Base-by-base conservation (phyloP, 1,284 basidiomycete genomes). In the Trichosporon sp. region DNA sequence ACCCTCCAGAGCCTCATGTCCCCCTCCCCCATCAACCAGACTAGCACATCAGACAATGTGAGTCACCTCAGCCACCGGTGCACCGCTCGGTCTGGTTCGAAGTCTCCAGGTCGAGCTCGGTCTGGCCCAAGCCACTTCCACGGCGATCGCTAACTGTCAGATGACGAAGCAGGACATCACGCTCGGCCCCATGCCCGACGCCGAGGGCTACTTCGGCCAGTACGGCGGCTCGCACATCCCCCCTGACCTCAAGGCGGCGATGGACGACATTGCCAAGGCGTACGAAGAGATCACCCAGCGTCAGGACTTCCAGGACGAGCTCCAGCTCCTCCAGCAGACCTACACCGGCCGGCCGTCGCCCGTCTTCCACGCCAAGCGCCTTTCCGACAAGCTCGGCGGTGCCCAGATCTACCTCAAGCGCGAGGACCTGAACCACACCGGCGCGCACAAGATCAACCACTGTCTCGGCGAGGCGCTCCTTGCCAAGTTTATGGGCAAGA, bases 371-470 rank as follows among this genome's bases (percentile, higher is more conserved):
- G 92, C 92, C 0, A 88, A 91, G 80, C 88, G 91, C 69, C 85
- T 94, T 72, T 91, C 90, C 0, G 88, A 91, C 77, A 85, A 90
- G 74, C 90, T 89, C 65, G 92, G 91, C 32, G 94, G 94, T 46
- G 96, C 97, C 2, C 92, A 90, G 74, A 98, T 99, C 79, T 99
- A 96, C 96, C 86, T 99, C 79, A 99, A 99, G 83, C 80, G 84
- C 69, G 84, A 85, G 76, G 84, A 85, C 74, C 75, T 86, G 74
- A 98, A 97, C 83, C 95, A 98, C 81, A 98, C 95, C 0, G 95
- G 96, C 31, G 96, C 94, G 16, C 95, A 98, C 85, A 98, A 98
- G 84, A 96, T 98, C 80, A 96, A 96, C 84, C 96, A 97, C 70
- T 73, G 68, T 37, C 72, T 97, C 72, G 94, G 94, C 43, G 94